phyloP scores from a whole-genome alignment of 208 protist species.

The Wallacemonas sp. region DNA sequence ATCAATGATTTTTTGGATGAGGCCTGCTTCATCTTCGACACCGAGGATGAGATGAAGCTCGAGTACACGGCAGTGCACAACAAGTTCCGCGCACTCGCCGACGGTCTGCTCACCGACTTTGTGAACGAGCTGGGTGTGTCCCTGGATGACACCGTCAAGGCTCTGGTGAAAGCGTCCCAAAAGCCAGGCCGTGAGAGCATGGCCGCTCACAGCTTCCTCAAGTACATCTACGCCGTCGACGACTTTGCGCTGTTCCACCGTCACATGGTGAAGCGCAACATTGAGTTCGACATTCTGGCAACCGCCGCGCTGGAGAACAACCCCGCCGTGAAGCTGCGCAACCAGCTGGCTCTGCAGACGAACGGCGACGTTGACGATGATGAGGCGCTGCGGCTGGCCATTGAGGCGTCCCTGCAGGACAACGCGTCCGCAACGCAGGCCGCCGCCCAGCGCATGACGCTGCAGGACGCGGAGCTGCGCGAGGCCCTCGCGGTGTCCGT shows the following conservation, averaged over 20 bases:
- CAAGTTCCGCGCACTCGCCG: slow-evolving; percentile 80
- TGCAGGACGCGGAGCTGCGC: slow-evolving; percentile 78
- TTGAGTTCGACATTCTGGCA: slow-evolving; percentile 90
- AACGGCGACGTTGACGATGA: slow-evolving; percentile 80
- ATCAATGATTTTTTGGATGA: slow-evolving; percentile 93
- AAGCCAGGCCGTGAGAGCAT: slow-evolving; percentile 20
- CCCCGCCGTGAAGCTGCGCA: background rate
- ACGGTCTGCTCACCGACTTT: slow-evolving; percentile 80
- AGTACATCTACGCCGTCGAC: slow-evolving; percentile 80
- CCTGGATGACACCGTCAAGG: slow-evolving; percentile 50
- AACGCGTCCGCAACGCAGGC: slow-evolving; percentile 8
- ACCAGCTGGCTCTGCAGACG: slow-evolving; percentile 24
- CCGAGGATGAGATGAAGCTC: slow-evolving; percentile 88
- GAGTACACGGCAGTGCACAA: slow-evolving; percentile 87
- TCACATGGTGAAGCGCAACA: slow-evolving; percentile 92
- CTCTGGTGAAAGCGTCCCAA: slow-evolving; percentile 36
- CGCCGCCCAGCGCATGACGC: slow-evolving; percentile 25
- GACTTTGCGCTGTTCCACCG: slow-evolving; percentile 89
- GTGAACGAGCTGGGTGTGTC: slow-evolving; percentile 80
- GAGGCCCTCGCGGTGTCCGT: slow-evolving; percentile 62
- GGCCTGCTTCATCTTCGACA: slow-evolving; percentile 88
- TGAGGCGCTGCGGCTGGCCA: slow-evolving; percentile 67
- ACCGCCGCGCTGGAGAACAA: slow-evolving; percentile 31
- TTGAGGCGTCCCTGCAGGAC: slow-evolving; percentile 72
- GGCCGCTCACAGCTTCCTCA: slow-evolving; percentile 52